Percentiles rank a stretch among this genome's conserved stretches.
phyloP scores from a whole-genome alignment of 2,329 filamentous ascomycete genomes.

The Colletotrichum sp. region DNA sequence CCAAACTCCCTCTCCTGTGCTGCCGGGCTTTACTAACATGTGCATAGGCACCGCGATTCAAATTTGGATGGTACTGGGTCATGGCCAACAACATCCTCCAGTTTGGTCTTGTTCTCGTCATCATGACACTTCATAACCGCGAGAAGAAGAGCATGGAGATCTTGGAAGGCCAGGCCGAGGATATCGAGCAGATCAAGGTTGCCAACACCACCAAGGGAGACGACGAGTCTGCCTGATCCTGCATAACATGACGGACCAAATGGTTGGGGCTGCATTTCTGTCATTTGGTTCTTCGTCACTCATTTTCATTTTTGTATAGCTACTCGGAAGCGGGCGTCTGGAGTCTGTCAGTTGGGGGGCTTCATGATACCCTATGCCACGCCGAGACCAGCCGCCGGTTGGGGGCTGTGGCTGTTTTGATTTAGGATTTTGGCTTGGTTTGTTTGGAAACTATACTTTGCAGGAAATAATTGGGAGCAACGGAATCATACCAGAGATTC shows the following conservation, averaged over 20 bases:
- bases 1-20: rapidly evolving
- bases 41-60: neutral
- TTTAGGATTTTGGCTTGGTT: neutral
- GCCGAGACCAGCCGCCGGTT: neutral
- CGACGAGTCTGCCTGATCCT: neutral
- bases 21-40: neutral
- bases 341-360: slow-evolving; percentile 11
- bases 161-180: neutral
- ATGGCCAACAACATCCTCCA: slow-evolving; percentile 5
- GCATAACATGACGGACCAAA: neutral
- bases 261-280: neutral
- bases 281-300: neutral
- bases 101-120: neutral
- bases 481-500: neutral
- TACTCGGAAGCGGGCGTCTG: slow-evolving; percentile 9
- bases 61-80: slow-evolving; percentile 8
- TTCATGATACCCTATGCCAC: slow-evolving; percentile 4
- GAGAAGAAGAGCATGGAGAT: slow-evolving; percentile 8
- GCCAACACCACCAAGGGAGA: neutral
- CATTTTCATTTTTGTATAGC: neutral
- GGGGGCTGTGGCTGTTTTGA: neutral
- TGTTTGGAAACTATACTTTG: neutral
- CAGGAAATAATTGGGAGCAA: neutral
- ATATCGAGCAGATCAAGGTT: slow-evolving; percentile 3
- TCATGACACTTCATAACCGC: slow-evolving; percentile 7